phyloP scores from a whole-genome alignment of 2,329 filamentous ascomycete genomes.

The Exophiala phaeomuriformis region DNA sequence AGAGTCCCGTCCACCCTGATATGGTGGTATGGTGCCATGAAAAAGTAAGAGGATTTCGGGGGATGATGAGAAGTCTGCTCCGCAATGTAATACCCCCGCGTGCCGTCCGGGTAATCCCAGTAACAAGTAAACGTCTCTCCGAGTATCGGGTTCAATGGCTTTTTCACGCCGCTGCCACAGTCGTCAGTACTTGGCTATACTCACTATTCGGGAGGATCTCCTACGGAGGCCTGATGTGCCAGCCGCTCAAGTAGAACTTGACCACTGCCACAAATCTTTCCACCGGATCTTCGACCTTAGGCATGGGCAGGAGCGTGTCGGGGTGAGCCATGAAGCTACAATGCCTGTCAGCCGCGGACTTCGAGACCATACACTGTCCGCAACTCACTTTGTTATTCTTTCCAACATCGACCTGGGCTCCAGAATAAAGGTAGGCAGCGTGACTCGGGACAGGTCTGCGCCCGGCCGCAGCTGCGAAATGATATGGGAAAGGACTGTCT shows the following conservation, averaged over 20 bases:
- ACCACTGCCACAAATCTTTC: constrained; percentile 89
- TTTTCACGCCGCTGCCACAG: constrained; percentile 76
- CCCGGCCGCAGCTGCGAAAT: constrained; percentile 94
- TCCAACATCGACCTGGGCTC: constrained; percentile 97
- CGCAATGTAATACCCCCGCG: constrained; percentile 86
- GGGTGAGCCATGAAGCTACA: constrained; percentile 97
- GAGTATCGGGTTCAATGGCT: constrained; percentile 91
- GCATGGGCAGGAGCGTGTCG: constrained; percentile 84
- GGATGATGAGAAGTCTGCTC: constrained; percentile 98
- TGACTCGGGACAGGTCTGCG: constrained; percentile 88
- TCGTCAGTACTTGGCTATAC: constrained; percentile 13
- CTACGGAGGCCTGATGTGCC: constrained; percentile 96
- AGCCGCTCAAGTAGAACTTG: constrained; percentile 96
- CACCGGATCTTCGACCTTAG: constrained; percentile 78
- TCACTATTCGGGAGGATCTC: constrained; percentile 32
- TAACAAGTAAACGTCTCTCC: constrained; percentile 93
- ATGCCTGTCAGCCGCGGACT: constrained; percentile 20
- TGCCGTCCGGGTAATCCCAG: constrained; percentile 83
- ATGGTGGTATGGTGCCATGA: constrained; percentile 87
- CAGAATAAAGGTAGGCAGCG: constrained; percentile 93
- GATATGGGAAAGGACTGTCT: constrained; percentile 85
- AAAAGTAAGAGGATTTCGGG: constrained; percentile 98
- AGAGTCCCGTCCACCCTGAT: constrained; percentile 93
- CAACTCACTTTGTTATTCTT: constrained; percentile 86
- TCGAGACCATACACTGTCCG: constrained; percentile 2